Base-by-base conservation (phyloP, 2,329 filamentous ascomycete species). In the Colletotrichum gigasporum region DNA sequence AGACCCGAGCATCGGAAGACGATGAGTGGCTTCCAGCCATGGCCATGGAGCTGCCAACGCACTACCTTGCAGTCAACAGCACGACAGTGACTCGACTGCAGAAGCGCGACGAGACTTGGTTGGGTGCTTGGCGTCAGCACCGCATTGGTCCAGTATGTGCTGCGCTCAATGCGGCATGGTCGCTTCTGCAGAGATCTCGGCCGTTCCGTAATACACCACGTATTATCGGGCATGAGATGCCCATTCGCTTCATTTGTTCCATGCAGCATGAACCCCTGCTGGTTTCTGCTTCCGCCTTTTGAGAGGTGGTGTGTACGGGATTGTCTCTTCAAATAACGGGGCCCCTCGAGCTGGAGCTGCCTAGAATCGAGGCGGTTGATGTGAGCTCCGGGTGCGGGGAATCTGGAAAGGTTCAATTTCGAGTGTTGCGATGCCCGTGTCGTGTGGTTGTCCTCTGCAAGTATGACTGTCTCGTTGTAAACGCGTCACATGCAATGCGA, bases 131-230 rank as follows among this genome's bases (percentile, higher is more conserved):
- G 53, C 53, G 53, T 56, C 41, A 56, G 53, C 53, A 47, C 18
- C 6, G 30, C n/a, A 18, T 56, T 39, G 41, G 41, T 45, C 41
- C 4, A 37, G 41, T 39, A 41, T 26, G 18, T 9, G 12, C n/a
- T 28, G 30, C 18, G 18, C 53, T 39, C 20, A 56, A 47, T 14
- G 30, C 14, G 41, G 53, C 26, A 35, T 47, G 42, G 53, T 30
- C 20, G 20, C 12, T 28, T 28, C 18, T 56, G 53, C 53, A 47
- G 30, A 39, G 39, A 56, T 56, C 30, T 56, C 53, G 41, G 53
- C 41, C 53, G 30, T 47, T 47, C 53, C 53, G 53, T 37, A 4
- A 1, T 26, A 30, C 20, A 45, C 18, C 30, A 34, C 9, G 12
- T 18, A 47, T 34, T 32, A n/a, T 24, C 39, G 39, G 30, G 32